A percentile compares a stretch with the other conserved stretches of the same genome.
phyloP scores from a whole-genome alignment of 2,329 filamentous ascomycete genomes.

The Diaporthe eres region DNA sequence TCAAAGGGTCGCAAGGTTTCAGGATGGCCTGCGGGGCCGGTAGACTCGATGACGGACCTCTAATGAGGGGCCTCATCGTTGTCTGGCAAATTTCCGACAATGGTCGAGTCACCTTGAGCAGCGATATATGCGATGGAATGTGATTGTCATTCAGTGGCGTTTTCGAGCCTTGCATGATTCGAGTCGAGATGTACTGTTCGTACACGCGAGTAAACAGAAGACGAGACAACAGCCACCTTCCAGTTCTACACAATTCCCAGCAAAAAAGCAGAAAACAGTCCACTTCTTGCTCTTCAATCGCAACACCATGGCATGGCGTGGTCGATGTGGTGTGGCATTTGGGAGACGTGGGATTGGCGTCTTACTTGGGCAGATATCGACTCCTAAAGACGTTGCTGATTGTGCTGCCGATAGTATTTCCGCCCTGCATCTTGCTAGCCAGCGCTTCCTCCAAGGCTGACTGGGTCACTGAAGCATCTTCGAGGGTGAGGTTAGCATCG shows the following conservation, averaged over 20 bases:
- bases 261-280: background rate
- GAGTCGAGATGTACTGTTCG: background rate
- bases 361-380: conserved; percentile 63
- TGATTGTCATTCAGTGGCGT: background rate
- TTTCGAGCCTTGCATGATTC: background rate
- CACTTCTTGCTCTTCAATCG: background rate
- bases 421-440: conserved; percentile 78
- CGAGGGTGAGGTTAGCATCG: conserved; percentile 37
- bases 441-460: conserved; percentile 85
- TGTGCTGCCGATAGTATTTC: conserved; percentile 67
- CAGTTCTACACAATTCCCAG: background rate
- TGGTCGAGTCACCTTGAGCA: background rate
- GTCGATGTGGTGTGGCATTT: background rate
- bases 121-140: background rate
- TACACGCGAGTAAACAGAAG: background rate
- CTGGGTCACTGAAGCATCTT: conserved; percentile 86
- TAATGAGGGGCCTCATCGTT: background rate
- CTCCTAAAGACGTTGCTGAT: conserved; percentile 80
- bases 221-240: background rate
- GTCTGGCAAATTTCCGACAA: background rate
- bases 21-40: background rate
- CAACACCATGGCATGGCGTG: background rate
- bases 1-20: conserved; percentile 16
- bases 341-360: background rate
- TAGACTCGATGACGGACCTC: background rate